Evolutionary conservation across 768 basidiomycete species (phyloP), one percentile per base, ranked within the genome.

Genomic region (Crucibulum laeve): DNA sequence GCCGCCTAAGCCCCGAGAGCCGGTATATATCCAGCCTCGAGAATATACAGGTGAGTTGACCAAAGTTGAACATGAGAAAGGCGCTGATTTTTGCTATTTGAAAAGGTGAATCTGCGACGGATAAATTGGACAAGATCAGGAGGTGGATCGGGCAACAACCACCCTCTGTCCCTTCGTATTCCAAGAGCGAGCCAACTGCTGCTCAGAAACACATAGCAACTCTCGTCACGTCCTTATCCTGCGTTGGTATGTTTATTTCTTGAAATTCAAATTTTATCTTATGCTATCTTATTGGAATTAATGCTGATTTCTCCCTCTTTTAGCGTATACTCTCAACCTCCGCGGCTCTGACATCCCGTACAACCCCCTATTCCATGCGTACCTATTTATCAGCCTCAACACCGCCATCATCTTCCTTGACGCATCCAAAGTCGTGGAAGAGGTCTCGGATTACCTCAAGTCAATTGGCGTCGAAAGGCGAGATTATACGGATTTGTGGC

Each of bases 351-450:
- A 97, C 55, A 84, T 97, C 37, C 90, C 91, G 0, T 90, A 82
- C 70, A 93, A 91, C 58, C 95, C 95, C 0, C 77, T 98, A 6
- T 95, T 96, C 68, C 87, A 87, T 40, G 78, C 87, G 0, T 98
- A 95, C 57, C 64, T 94, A 15, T 88, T 84, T 53, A 72, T 97
- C 30, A 75, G 82, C 3, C 58, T 77, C 6, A 69, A 82, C 10
- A 61, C 59, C n/a, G 70, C 77, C 4, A 68, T 82, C n/a, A 64
- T 95, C 7, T 95, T 95, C 69, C 67, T 93, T 28, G 91, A 94
- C 49, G 52, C 65, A 30, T 61, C 61, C 42, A 89, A 95, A 55
- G 65, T 88, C 14, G 69, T 73, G 7, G 64, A 71, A 0, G 77
- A 84, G 1, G 78, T 84, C 0, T 57, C 66, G 39, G 67, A 65